A percentile compares a stretch with the other conserved stretches of the same genome.
Conservation (phyloP, 1,284 basidiomycete genomes). For the Papiliotrema fonsecae region DNA sequence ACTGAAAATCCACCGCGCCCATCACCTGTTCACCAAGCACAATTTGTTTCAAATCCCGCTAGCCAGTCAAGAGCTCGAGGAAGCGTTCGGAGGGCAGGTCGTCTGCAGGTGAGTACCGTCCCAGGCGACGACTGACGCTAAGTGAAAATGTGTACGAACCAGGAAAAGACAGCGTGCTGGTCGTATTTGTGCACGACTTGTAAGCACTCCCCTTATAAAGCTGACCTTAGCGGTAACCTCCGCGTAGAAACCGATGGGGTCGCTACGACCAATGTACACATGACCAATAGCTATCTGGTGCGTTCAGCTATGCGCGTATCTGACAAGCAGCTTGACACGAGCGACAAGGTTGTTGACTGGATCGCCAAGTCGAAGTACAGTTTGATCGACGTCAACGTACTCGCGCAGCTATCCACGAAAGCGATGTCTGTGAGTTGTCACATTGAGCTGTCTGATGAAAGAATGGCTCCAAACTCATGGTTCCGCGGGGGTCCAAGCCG, state of each 20-base stretch:
- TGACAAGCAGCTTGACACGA: constrained; percentile 69
- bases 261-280: constrained; percentile 64
- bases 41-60: constrained; percentile 76
- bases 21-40: constrained; percentile 67
- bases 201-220: neutral
- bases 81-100: constrained; percentile 69
- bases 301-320: constrained; percentile 5
- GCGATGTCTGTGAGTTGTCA: constrained; percentile 19
- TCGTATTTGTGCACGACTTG: constrained; percentile 7
- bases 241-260: constrained; percentile 70
- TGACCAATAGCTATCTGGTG: constrained; percentile 79
- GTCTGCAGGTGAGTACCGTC: constrained; percentile 67
- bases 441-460: neutral
- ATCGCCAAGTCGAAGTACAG: constrained; percentile 59
- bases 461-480: constrained; percentile 25
- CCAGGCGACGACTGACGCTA: too few relatives aligned
- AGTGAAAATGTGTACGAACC: constrained; percentile 52
- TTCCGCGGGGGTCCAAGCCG: constrained; percentile 22
- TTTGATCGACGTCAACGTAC: constrained; percentile 82
- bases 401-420: constrained; percentile 58
- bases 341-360: constrained; percentile 74
- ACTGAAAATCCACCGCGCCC: constrained; percentile 75
- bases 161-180: constrained; percentile 48
- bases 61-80: constrained; percentile 59
- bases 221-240: constrained; percentile 65